These are phyloP conservation scores for Handroanthus guayacan DNA, from an alignment of 257 asterid genomes.

Conservation along the genomic window DNA sequence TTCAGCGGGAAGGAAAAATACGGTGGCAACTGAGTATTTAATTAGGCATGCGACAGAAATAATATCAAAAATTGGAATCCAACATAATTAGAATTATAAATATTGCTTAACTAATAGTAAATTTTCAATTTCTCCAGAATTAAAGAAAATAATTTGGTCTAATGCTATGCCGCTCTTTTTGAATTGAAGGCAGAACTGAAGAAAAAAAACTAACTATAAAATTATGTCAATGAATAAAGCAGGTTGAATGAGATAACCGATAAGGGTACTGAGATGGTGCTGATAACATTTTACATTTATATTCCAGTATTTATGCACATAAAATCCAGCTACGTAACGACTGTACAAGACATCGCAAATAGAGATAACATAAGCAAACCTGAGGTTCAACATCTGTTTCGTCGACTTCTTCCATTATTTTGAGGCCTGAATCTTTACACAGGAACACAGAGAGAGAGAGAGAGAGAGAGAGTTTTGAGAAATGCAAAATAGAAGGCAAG, in stretches of 20 bases:
- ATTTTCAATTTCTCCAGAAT: constrained; percentile 1
- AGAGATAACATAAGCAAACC: constrained; percentile 39
- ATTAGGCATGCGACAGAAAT: neutral
- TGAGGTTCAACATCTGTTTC: constrained; percentile 60
- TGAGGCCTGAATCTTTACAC: neutral
- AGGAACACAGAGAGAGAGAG: neutral
- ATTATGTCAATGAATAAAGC: neutral
- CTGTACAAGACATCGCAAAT: neutral
- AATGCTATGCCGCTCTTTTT: constrained; percentile 7
- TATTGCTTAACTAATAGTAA: neutral
- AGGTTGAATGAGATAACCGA: constrained; percentile 7
- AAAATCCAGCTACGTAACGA: constrained; percentile 3
- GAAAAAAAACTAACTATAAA: constrained; percentile 3
- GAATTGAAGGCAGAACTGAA: constrained; percentile 2
- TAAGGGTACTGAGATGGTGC: neutral
- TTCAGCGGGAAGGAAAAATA: neutral
- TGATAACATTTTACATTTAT: neutral
- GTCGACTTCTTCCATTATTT: constrained; percentile 62
- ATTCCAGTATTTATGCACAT: constrained; percentile 16
- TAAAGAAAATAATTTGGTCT: neutral
- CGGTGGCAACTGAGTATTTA: neutral
- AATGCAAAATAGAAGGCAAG: neutral
- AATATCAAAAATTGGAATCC: neutral
- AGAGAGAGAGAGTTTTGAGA: constrained; percentile 13
- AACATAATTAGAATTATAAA: neutral